phyloP scores from a whole-genome alignment of 495 filamentous ascomycete genomes.

The Trichoderma parareesei region DNA sequence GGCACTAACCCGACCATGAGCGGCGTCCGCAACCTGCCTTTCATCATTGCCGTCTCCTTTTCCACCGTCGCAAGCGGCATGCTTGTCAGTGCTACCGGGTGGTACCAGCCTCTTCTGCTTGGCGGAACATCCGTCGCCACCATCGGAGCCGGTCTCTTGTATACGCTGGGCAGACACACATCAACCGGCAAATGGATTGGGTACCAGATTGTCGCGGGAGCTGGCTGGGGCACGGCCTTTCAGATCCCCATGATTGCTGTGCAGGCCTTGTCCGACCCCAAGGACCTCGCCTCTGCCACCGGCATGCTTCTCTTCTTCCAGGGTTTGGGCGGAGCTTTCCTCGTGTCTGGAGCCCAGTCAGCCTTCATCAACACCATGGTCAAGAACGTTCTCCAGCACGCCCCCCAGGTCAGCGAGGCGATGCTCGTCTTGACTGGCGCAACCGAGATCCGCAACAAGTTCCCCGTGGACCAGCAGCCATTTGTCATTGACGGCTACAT shows the following conservation, averaged over 20 bases:
- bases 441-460: conserved; percentile 37
- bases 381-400: conserved; percentile 23
- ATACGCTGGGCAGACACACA: conserved; percentile 39
- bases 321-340: conserved; percentile 43
- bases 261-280: conserved; percentile 37
- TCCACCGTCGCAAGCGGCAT: conserved; percentile 25
- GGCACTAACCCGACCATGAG: conserved; percentile 31
- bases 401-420: conserved; percentile 34
- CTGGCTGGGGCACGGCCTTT: conserved; percentile 47
- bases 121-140: conserved; percentile 18
- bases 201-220: conserved; percentile 51
- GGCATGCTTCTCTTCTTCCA: conserved; percentile 47
- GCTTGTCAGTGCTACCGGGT: conserved; percentile 24
- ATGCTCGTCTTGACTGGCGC: conserved; percentile 43
- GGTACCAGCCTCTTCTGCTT: conserved; percentile 29
- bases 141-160: conserved; percentile 24
- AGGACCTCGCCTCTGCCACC: conserved; percentile 47
- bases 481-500: conserved; percentile 46
- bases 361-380: conserved; percentile 39
- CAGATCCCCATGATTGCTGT: conserved; percentile 44
- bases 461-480: conserved; percentile 29
- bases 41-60: conserved; percentile 30
- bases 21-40: conserved; percentile 40
- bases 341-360: conserved; percentile 37
- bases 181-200: conserved; percentile 46